phyloP scores from a whole-genome alignment of 1,284 basidiomycete genomes.

The Papiliotrema laurentii region DNA sequence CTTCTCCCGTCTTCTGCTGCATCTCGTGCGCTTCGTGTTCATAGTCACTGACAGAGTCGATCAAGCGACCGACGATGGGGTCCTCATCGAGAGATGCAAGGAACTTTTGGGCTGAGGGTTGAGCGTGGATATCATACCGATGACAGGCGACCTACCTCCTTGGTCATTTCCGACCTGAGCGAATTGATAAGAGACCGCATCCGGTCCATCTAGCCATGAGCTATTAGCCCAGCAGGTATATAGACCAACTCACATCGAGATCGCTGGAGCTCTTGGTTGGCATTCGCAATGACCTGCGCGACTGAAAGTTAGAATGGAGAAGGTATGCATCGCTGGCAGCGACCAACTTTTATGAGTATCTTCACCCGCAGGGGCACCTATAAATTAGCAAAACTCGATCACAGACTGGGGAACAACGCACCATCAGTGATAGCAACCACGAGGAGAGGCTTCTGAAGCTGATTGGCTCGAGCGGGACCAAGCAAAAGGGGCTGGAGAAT shows the following conservation, averaged over 20 bases:
- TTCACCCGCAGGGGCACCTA: conserved; percentile 47
- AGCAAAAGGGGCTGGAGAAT: conserved; percentile 50
- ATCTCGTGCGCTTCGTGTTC: conserved; percentile 49
- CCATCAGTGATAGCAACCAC: conserved; percentile 50
- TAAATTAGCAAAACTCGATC: neutral
- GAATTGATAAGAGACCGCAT: conserved; percentile 50
- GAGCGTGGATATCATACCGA: neutral
- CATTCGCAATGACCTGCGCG: conserved; percentile 44
- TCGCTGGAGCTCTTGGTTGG: conserved; percentile 41
- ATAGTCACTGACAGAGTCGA: conserved; percentile 48
- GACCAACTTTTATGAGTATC: conserved; percentile 36
- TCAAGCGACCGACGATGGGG: conserved; percentile 46
- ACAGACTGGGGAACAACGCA: no score
- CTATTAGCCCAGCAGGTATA: neutral
- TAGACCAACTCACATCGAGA: conserved; percentile 31
- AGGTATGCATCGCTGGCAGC: neutral
- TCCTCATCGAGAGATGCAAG: conserved; percentile 45
- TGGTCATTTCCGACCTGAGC: conserved; percentile 50
- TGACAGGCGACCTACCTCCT: conserved; percentile 22
- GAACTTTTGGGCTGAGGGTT: conserved; percentile 24
- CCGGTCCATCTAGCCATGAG: conserved; percentile 40
- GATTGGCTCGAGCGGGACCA: conserved; percentile 43
- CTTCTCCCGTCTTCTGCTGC: conserved; percentile 38
- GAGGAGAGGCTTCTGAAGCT: conserved; percentile 50
- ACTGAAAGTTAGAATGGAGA: conserved; percentile 16